Base-by-base conservation (phyloP, 495 filamentous ascomycete species). In the Corynascus novoguineensis region DNA sequence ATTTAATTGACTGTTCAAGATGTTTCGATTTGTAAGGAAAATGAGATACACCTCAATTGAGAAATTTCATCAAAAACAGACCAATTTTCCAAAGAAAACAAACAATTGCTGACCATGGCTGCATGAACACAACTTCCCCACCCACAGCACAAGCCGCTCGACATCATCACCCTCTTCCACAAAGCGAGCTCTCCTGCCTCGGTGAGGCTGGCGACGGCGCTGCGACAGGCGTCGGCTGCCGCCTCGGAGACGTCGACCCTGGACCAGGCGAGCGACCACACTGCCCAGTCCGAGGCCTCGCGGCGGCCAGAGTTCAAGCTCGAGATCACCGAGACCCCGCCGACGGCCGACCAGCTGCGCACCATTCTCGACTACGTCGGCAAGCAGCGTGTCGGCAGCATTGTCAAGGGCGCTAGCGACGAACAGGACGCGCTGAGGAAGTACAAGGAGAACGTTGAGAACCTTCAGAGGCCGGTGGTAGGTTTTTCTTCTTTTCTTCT, bases 111-210 rank as follows among this genome's bases (percentile, higher is more conserved):
- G 5, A 12, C 12, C 22, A 25, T 11, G 14, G 11, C 24, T 24
- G 28, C 19, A 5, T 37, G 12, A 37, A 21, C 17, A 15, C 10
- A 38, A n/a, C 7, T 4, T 10, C 34, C 34, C 34, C 34, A 10
- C 3, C 10, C 25, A 46, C 64, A 92, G 87, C 79, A 80, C 72
- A 92, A 91, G 82, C 78, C 86, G 60, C 80, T 89, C 73, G 90
- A 97, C 78, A 84, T 95, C 59, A 85, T 98, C 64, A 96, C 91
- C 55, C 86, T 98, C 77, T 98, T 97, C 81, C 92, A 97, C 81
- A 83, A 85, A 61, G 81, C 92, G 24, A 74, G 73, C 38, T 73
- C 78, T 17, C 75, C 83, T 3, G 70, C 83, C 60, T 95, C 89
- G 3, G 77, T 77, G 14, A 82, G 83, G 41, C 81, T 83, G 29